Evolutionary conservation across 108 stramenopile species (phyloP).

Genomic region (Thalassiosira profunda): DNA sequence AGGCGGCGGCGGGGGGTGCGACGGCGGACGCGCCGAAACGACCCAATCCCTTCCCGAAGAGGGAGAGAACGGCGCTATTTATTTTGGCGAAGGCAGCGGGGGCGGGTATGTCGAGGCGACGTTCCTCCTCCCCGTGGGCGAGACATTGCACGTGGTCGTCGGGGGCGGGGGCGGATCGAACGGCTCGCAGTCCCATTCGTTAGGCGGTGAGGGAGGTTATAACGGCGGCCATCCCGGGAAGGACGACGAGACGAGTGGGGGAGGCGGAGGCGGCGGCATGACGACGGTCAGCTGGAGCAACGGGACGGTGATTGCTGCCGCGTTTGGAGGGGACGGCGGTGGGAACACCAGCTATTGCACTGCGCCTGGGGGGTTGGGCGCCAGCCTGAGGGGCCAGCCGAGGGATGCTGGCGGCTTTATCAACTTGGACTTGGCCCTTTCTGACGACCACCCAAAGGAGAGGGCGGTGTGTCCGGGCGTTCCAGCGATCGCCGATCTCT

Average conservation of each 20-base stretch:
- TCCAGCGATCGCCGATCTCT: too few relatives aligned
- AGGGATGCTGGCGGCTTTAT: constrained; percentile 21
- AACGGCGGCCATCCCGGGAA: constrained; percentile 9
- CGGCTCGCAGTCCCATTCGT: neutral
- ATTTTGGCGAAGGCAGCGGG: too few relatives aligned
- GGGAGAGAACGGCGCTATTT: too few relatives aligned
- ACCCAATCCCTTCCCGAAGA: too few relatives aligned
- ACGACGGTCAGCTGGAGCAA: neutral
- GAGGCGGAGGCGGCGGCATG: constrained; percentile 29
- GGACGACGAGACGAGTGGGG: constrained; percentile 1
- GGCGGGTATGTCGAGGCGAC: constrained; percentile 23
- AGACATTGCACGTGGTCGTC: constrained; percentile 1
- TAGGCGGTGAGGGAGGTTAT: constrained; percentile 14
- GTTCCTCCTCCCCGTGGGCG: constrained; percentile 13
- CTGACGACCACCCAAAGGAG: too few relatives aligned
- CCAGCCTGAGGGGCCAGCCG: neutral
- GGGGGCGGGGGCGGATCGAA: constrained; percentile 12
- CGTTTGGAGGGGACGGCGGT: constrained; percentile 14
- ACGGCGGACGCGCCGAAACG: constrained; percentile 5
- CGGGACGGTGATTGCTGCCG: constrained; percentile 3
- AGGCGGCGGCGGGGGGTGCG: constrained; percentile 28
- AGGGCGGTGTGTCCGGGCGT: too few relatives aligned
- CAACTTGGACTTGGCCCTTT: constrained; percentile 2
- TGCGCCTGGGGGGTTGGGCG: constrained; percentile 1
- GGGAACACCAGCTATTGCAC: constrained; percentile 3